Conservation (phyloP, 495 filamentous ascomycete species). For the Tetracladium marchalianum region DNA sequence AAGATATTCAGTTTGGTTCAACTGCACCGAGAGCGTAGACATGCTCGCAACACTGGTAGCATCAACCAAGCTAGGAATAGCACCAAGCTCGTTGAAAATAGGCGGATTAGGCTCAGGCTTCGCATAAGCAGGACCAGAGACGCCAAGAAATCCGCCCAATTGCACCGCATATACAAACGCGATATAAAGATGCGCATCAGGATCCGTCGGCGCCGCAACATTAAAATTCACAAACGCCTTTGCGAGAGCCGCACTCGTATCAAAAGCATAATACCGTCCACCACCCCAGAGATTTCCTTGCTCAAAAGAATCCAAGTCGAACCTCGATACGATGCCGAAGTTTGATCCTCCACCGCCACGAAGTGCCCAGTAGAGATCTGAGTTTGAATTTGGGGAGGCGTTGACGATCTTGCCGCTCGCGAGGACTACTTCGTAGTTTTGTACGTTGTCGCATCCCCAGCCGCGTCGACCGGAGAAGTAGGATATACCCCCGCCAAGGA, state of each 20-base stretch:
- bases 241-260: conserved; percentile 7
- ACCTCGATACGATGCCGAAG: conserved; percentile 45
- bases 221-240: conserved; percentile 30
- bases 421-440: conserved; percentile 43
- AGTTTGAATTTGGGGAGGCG: conserved; percentile 28
- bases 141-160: conserved; percentile 9
- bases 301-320: conserved; percentile 35
- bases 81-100: conserved; percentile 16
- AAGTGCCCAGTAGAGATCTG: conserved; percentile 43
- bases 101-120: conserved; percentile 14
- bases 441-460: conserved; percentile 38
- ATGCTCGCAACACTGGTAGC: conserved; percentile 3
- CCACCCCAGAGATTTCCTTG: conserved; percentile 38
- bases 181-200: conserved; percentile 37
- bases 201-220: conserved; percentile 25
- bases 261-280: conserved; percentile 6
- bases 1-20: conserved; percentile 6
- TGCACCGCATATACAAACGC: conserved; percentile 24
- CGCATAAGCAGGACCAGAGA: conserved; percentile 9
- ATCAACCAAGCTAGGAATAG: conserved; percentile 7
- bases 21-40: conserved; percentile 1
- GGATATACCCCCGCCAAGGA: conserved; percentile 27
- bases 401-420: conserved; percentile 37
- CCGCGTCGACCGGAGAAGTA: conserved; percentile 34
- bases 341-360: conserved; percentile 44